Evolutionary conservation across 768 basidiomycete genomes (phyloP).

Genomic region (Calocybe cyanea): DNA sequence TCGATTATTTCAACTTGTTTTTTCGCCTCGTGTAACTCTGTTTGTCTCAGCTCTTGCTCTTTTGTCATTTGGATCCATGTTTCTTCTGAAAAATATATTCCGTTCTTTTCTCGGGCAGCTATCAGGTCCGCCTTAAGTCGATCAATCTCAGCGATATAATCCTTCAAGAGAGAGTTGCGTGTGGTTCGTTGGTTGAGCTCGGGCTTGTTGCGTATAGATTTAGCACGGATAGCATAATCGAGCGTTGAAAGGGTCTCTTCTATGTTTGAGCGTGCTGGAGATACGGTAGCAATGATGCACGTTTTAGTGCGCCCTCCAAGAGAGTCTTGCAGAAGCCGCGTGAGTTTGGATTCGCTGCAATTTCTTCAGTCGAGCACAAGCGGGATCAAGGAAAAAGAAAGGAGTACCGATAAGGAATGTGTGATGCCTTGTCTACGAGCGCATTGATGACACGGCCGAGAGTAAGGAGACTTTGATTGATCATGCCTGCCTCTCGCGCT

Average conservation of each 20-base stretch:
- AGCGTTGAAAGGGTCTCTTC: conserved; percentile 98
- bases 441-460: conserved; percentile 96
- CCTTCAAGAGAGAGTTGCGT: conserved; percentile 86
- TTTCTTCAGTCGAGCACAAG: neutral
- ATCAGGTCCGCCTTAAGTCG: conserved; percentile 85
- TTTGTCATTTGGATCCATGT: conserved; percentile 79
- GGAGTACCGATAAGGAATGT: conserved; percentile 88
- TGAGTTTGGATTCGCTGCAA: conserved; percentile 90
- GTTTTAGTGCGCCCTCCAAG: conserved; percentile 96
- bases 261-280: conserved; percentile 88
- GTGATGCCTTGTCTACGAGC: conserved; percentile 85
- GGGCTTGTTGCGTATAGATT: conserved; percentile 92
- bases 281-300: conserved; percentile 95
- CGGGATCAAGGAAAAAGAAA: neutral
- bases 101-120: conserved; percentile 94
- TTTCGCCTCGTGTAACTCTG: conserved; percentile 78
- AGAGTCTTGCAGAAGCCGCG: conserved; percentile 97
- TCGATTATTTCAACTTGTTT: conserved; percentile 83
- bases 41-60: conserved; percentile 74
- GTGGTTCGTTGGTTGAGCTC: conserved; percentile 95
- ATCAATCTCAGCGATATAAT: conserved; percentile 92
- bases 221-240: conserved; percentile 93
- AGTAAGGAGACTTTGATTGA: conserved; percentile 96
- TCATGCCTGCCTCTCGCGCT: conserved; percentile 97
- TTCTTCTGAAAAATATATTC: conserved; percentile 90